Base-by-base conservation (phyloP, 768 basidiomycete species). In the Amanita phalloides region DNA sequence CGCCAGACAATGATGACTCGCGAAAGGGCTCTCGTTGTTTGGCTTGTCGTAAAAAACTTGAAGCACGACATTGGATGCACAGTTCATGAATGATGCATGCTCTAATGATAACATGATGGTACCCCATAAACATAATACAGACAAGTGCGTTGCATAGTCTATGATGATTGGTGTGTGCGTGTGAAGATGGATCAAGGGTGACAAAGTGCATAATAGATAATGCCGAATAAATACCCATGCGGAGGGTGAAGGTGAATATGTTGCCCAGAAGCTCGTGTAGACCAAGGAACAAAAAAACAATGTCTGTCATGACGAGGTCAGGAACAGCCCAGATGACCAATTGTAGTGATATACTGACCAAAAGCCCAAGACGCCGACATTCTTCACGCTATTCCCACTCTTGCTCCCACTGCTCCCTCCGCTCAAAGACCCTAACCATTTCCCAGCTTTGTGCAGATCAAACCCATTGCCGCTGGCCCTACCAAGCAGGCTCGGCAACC, bases 391-490 rank as follows among this genome's bases (percentile, higher is more conserved):
- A 41, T 21, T 21, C 41, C 47, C 36, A 25, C 47, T 48, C 35
- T 45, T 45, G 33, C 51, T 45, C 50, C 50, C 45, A 14, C 50
- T 51, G 42, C 20, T 36, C 21, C 51, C 51, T 23, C 51, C 43
- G 32, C 51, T 52, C 26, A 52, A 45, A 1, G 51, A 52, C 10
- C 51, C 51, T 13, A 52, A 38, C 51, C 51, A 52, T 11, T 45
- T 52, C n/a, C 51, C 43, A 8, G 51, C 51, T 45, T 45, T 52
- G 25, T 52, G 51, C 44, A 52, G n/a, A 14, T 42, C 51, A 33
- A 42, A 45, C 37, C 36, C 48, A 11, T 21, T 44, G 42, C 43
- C 43, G n/a, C 32, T 26, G 5, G 17, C 20, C 50, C 17, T 51
- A 17, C 51, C 43, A 6, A 52, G 32, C 13, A 52, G 17, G 44